phyloP scores from a whole-genome alignment of 257 asterid species.

The Solanum boliviense region DNA sequence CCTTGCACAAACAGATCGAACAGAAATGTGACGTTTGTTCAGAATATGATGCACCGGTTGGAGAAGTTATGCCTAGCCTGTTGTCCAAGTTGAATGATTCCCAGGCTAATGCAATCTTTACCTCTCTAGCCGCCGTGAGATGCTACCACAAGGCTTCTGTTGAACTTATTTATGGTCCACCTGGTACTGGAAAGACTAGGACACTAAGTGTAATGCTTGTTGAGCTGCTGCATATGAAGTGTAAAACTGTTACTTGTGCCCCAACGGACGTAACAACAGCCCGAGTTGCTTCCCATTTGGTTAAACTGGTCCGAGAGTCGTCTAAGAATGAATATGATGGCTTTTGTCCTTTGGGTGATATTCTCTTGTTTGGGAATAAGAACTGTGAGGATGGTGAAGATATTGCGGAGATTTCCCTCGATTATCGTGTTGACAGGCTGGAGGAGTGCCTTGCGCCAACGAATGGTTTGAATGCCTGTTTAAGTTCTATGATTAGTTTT shows the following conservation, averaged over 20 bases:
- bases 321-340: background rate
- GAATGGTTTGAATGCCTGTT: slow-evolving; percentile 20
- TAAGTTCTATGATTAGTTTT: slow-evolving; percentile 25
- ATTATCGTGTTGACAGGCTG: slow-evolving; percentile 27
- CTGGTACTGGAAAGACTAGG: slow-evolving; percentile 17
- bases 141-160: slow-evolving; percentile 4
- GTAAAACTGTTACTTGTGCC: slow-evolving; percentile 1
- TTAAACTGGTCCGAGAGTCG: slow-evolving; percentile 18
- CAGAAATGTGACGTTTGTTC: background rate
- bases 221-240: background rate
- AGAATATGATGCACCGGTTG: background rate
- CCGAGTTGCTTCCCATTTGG: slow-evolving; percentile 12
- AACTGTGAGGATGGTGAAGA: slow-evolving; percentile 15
- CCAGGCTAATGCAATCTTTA: slow-evolving; percentile 13
- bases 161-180: slow-evolving; percentile 14
- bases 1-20: background rate
- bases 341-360: slow-evolving; percentile 23
- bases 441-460: slow-evolving; percentile 8
- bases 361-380: slow-evolving; percentile 33
- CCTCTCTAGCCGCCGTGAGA: background rate
- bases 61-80: background rate
- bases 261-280: slow-evolving; percentile 18
- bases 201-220: slow-evolving; percentile 6
- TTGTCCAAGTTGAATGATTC: slow-evolving; percentile 29
- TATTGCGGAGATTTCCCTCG: slow-evolving; percentile 18